These are phyloP conservation scores for Cinnamomum micranthum DNA, from an alignment of 164 flowering plant genomes.

Conservation along the genomic window DNA sequence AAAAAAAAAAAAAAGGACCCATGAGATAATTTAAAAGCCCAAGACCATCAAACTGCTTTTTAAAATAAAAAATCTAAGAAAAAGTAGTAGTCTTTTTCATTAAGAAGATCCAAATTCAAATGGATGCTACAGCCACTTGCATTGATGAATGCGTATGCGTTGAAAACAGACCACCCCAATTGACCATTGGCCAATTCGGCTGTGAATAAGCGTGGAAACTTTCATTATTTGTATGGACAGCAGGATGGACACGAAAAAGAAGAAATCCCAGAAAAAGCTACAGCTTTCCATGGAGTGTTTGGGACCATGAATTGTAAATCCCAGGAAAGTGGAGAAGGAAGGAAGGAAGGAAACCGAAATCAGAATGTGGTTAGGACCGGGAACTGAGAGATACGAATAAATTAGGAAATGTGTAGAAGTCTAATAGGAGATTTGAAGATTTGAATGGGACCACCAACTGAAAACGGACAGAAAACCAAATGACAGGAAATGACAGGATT, in stretches of 20 bases:
- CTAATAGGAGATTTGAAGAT: background rate
- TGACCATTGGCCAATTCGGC: background rate
- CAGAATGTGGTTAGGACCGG: background rate
- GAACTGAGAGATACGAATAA: background rate
- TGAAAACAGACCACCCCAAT: background rate
- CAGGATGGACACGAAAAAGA: background rate
- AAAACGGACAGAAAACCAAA: too few relatives aligned
- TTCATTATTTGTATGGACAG: background rate
- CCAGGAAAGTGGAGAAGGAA: background rate
- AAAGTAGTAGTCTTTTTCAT: constrained; percentile 23
- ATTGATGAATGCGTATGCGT: background rate
- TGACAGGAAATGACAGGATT: too few relatives aligned
- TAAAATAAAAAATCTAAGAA: background rate
- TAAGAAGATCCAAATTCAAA: background rate
- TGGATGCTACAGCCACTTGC: constrained; percentile 17
- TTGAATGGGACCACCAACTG: too few relatives aligned
- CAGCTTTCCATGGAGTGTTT: background rate
- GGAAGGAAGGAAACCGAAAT: too few relatives aligned
- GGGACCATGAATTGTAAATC: background rate
- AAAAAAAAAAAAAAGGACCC: background rate
- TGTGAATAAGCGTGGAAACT: background rate
- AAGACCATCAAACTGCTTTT: background rate
- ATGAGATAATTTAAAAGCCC: constrained; percentile 16
- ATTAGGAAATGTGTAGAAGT: too few relatives aligned
- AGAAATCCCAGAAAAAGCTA: background rate